Percentiles rank a stretch among this genome's conserved stretches.
These are phyloP conservation scores for Curvularia spicifera DNA, from an alignment of 2,329 filamentous ascomycete species.

Conservation along the genomic window DNA sequence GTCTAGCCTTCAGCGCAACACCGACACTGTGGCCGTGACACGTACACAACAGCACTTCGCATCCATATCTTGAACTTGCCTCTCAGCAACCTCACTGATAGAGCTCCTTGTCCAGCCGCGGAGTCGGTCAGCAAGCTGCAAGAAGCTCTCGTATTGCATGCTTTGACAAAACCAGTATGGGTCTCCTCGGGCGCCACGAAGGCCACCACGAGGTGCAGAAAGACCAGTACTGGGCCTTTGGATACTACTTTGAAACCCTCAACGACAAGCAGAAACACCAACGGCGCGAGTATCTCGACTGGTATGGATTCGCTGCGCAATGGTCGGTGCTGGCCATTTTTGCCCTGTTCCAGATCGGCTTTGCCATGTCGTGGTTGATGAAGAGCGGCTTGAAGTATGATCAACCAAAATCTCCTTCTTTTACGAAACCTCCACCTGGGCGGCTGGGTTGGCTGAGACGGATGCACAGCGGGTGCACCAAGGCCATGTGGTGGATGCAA, in stretches of 20 bases:
- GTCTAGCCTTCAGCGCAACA: conserved; percentile 18
- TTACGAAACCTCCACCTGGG: conserved; percentile 42
- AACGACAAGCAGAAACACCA: conserved; percentile 57
- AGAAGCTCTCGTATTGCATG: neutral
- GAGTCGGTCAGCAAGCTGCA: neutral
- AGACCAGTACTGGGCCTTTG: conserved; percentile 44
- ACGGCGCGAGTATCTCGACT: conserved; percentile 61
- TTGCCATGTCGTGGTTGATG: conserved; percentile 45
- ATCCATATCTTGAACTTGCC: neutral
- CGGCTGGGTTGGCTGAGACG: conserved; percentile 34
- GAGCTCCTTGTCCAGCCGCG: neutral
- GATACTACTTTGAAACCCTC: conserved; percentile 62
- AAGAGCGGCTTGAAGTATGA: conserved; percentile 39
- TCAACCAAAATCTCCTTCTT: conserved; percentile 52
- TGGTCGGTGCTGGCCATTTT: conserved; percentile 58
- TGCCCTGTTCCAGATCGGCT: conserved; percentile 51
- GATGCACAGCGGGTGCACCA: conserved; percentile 34
- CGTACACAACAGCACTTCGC: conserved; percentile 9
- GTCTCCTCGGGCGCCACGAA: conserved; percentile 29
- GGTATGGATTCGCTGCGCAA: conserved; percentile 63
- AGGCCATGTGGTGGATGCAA: conserved; percentile 54
- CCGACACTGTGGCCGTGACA: conserved; percentile 15
- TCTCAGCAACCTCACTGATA: neutral
- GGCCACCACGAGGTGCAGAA: conserved; percentile 34
- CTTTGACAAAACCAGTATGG: conserved; percentile 17